Percentiles rank a stretch among this genome's conserved stretches.
phyloP scores from a whole-genome alignment of 768 basidiomycete genomes.

The Kwoniella botswanensis region DNA sequence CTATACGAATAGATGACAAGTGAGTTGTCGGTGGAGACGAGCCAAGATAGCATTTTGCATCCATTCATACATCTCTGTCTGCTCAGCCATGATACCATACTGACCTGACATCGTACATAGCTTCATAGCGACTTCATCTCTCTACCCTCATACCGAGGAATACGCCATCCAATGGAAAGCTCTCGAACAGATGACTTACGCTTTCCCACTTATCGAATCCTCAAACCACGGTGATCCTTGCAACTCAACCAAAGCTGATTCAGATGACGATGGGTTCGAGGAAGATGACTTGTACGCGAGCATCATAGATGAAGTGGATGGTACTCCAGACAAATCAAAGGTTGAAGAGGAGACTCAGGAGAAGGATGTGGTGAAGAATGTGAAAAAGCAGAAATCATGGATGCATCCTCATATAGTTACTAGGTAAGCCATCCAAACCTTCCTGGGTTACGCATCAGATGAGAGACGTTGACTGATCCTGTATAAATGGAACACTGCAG shows the following conservation, averaged over 20 bases:
- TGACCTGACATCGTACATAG: not conserved
- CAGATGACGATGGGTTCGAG: constrained; percentile 5
- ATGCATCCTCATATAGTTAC: constrained; percentile 19
- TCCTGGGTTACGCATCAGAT: too few species aligned
- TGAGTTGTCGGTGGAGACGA: not conserved
- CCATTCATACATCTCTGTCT: too few species aligned
- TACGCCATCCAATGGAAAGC: constrained; percentile 15
- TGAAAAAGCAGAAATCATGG: not conserved
- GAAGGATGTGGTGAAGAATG: not conserved
- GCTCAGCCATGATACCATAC: too few species aligned
- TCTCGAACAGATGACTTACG: constrained; percentile 17
- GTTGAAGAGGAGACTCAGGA: not conserved
- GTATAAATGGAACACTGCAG: not conserved
- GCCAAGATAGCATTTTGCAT: too few species aligned
- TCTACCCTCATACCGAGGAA: not conserved
- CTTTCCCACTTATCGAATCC: constrained; percentile 26
- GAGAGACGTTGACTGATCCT: not conserved
- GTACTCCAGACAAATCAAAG: constrained; percentile 3
- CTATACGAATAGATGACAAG: not conserved
- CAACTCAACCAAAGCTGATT: constrained; percentile 4
- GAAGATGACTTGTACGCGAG: constrained; percentile 29
- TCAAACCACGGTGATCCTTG: constrained; percentile 16
- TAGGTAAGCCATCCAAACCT: constrained; percentile 15
- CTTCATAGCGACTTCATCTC: not conserved
- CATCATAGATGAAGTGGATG: constrained; percentile 16